A percentile compares a stretch with the other conserved stretches of the same genome.
Evolutionary conservation across 495 filamentous ascomycete genomes (phyloP).

Genomic region (Mycothermus thermophilus): DNA sequence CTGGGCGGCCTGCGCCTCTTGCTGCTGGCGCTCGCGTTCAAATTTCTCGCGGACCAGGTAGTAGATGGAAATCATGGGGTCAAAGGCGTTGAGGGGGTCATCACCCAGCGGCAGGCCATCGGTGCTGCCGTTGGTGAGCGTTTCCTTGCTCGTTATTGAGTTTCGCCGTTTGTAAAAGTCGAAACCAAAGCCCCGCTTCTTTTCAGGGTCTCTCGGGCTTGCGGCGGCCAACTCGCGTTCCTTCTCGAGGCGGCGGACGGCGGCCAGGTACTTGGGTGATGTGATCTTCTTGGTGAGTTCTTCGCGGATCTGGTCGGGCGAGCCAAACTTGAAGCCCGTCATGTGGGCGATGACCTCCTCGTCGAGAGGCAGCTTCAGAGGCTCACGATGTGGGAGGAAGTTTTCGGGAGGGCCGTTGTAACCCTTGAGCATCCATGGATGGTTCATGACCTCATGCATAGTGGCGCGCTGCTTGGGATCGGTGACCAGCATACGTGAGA

Average conservation of each 20-base stretch:
- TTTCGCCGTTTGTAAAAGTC: conserved; percentile 95
- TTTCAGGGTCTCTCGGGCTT: conserved; percentile 52
- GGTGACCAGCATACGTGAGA: conserved; percentile 92
- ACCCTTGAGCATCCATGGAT: conserved; percentile 96
- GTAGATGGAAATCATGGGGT: conserved; percentile 86
- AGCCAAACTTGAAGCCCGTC: conserved; percentile 96
- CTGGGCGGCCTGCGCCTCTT: conserved; percentile 13
- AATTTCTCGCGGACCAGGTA: conserved; percentile 91
- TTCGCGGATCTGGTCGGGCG: conserved; percentile 62
- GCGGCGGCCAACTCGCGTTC: conserved; percentile 50
- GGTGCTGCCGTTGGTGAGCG: conserved; percentile 68
- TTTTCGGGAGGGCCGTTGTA: conserved; percentile 80
- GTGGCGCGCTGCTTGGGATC: conserved; percentile 79
- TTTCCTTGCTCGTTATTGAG: conserved; percentile 76
- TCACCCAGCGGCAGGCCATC: conserved; percentile 71
- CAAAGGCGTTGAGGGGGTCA: conserved; percentile 88
- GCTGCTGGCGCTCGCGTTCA: conserved; percentile 51
- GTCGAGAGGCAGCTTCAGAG: conserved; percentile 74
- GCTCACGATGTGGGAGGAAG: conserved; percentile 69
- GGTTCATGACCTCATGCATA: conserved; percentile 83
- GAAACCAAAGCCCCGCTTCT: conserved; percentile 75
- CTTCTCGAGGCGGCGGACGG: conserved; percentile 46
- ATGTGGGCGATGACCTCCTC: conserved; percentile 73
- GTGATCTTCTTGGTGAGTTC: conserved; percentile 75
- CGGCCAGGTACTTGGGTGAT: conserved; percentile 82